Evolutionary conservation across 2,329 filamentous ascomycete genomes (phyloP), one percentile per base, ranked within the genome.

Genomic region (Pseudogymnoascus sp.): DNA sequence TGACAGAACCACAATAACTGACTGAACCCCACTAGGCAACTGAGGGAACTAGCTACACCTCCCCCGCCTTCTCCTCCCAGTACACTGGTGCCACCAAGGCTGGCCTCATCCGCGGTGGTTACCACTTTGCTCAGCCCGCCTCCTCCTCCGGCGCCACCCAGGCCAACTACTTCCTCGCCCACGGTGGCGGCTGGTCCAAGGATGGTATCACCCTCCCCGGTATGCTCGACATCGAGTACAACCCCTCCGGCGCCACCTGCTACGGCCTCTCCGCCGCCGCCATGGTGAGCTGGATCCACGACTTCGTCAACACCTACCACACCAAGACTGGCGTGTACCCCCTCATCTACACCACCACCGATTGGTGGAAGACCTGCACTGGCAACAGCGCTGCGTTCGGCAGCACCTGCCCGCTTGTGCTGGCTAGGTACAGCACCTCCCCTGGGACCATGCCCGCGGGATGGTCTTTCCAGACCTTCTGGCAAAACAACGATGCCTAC

Each of bases 141-240:
- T 67, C 68, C 14, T 75, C 74, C 64, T 73, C 75, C 4, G 79
- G 77, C 14, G 71, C 76, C 3, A 68, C 70, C 0, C 80, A 84
- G 67, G 81, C 81, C 6, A 71, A 74, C 9, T 82, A 73, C 71
- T 84, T 84, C 71, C 64, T 81, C 57, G 69, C 74, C 0, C 72
- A 82, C 65, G 81, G 81, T 43, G 81, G 81, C 28, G 79, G 79
- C 61, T 84, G 81, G 81, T 74, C 74, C 18, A 69, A 67, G 16
- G 81, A 84, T 64, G 79, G 79, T 58, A 77, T 75, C 64, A 84
- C 80, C 7, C 74, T 84, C 0, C 81, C 81, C 1, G 80, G 81
- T 3, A 82, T 83, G 79, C 73, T 84, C 6, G 81, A 82, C 65
- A 73, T 83, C 11, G 80, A 83, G 71, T 76, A 73, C 62, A 72